A percentile compares a stretch with the other conserved stretches of the same genome.
Conservation (phyloP, 768 basidiomycete species). For the Nidularia pulvinata region DNA sequence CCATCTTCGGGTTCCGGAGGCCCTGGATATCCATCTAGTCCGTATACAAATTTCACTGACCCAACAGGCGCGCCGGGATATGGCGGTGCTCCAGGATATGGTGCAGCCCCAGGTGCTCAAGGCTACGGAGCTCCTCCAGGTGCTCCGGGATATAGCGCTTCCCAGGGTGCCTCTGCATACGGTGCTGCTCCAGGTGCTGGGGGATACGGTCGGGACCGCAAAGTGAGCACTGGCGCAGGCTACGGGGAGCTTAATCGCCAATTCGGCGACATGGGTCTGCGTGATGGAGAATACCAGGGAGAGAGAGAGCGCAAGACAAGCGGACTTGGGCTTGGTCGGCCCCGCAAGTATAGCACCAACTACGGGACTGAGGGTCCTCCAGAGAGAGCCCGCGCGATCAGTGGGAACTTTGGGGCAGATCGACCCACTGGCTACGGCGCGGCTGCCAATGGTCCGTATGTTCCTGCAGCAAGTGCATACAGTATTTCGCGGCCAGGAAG, state of each 20-base stretch:
- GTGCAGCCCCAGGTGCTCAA: constrained; percentile 2
- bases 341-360: constrained; percentile 43
- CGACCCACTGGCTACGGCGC: constrained; percentile 22
- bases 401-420: constrained; percentile 32
- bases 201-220: constrained; percentile 25
- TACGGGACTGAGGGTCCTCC: constrained; percentile 21
- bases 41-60: constrained; percentile 16
- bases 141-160: constrained; percentile 3
- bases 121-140: too few relatives aligned
- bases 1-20: constrained; percentile 16
- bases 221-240: constrained; percentile 22
- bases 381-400: constrained; percentile 33
- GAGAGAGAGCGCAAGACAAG: constrained; percentile 32
- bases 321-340: constrained; percentile 24
- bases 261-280: constrained; percentile 39
- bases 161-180: constrained; percentile 5
- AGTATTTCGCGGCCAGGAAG: constrained; percentile 9
- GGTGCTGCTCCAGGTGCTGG: constrained; percentile 9
- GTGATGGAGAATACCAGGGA: constrained; percentile 22
- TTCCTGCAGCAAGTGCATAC: constrained; percentile 30
- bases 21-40: constrained; percentile 18
- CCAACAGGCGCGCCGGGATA: constrained; percentile 8
- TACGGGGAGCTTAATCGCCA: constrained; percentile 36
- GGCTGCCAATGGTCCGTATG: constrained; percentile 14
- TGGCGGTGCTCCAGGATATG: constrained; percentile 12